These are phyloP conservation scores for Scolecobasidium constrictum DNA, from an alignment of 2,329 filamentous ascomycete species.

Conservation along the genomic window DNA sequence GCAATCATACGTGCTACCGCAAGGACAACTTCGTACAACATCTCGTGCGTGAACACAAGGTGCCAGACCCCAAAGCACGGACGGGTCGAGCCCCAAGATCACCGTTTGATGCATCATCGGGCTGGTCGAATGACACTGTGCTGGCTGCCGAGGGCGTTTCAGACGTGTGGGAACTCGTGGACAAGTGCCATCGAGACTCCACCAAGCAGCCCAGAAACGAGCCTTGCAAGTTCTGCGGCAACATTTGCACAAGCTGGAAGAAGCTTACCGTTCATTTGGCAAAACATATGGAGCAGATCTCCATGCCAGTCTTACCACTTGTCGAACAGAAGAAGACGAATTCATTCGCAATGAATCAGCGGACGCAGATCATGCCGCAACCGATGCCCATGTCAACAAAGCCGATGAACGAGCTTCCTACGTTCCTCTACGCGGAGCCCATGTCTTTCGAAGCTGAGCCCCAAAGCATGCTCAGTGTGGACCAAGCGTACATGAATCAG, in stretches of 20 bases:
- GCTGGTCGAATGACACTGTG: constrained; percentile 1
- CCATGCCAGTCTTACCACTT: constrained; percentile 59
- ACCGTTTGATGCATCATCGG: neutral
- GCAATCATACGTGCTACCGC: constrained; percentile 70
- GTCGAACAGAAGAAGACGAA: constrained; percentile 28
- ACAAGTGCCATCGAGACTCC: constrained; percentile 65
- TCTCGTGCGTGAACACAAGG: constrained; percentile 83
- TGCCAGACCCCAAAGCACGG: constrained; percentile 70
- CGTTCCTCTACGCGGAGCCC: constrained; percentile 9
- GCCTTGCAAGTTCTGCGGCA: constrained; percentile 79
- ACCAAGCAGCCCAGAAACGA: constrained; percentile 56
- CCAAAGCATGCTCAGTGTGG: constrained; percentile 15
- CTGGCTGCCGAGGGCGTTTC: neutral
- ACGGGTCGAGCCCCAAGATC: constrained; percentile 29
- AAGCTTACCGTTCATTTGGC: constrained; percentile 88
- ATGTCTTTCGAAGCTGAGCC: constrained; percentile 13
- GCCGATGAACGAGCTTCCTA: constrained; percentile 5
- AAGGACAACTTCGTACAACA: constrained; percentile 92
- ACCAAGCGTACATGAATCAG: constrained; percentile 13
- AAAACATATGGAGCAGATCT: constrained; percentile 89
- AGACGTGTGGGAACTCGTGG: constrained; percentile 69
- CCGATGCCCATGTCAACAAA: constrained; percentile 5
- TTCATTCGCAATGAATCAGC: constrained; percentile 25
- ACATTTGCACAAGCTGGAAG: constrained; percentile 75
- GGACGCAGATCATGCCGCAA: constrained; percentile 9